Conservation (phyloP, 441 rosid species). For the Kokia cookei region DNA sequence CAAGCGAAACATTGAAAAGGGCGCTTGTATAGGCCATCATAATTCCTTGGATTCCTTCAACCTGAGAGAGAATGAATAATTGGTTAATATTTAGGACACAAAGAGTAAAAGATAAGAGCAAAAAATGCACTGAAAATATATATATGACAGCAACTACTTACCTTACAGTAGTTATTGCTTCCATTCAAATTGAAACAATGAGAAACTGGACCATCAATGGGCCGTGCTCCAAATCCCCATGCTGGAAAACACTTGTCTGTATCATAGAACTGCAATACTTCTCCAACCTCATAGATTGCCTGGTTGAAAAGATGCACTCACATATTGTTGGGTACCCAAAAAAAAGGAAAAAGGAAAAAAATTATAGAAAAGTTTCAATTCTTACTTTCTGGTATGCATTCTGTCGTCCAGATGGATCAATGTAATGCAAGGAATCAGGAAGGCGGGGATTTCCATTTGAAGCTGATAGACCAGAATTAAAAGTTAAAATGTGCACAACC, state of each 20-base stretch:
- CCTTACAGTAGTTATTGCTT: slow-evolving; percentile 74
- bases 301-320: slow-evolving; percentile 20
- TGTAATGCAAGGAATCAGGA: slow-evolving; percentile 90
- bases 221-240: slow-evolving; percentile 98
- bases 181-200: slow-evolving; percentile 94
- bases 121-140: not conserved
- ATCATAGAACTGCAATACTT: slow-evolving; percentile 85
- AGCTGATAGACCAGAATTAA: slow-evolving; percentile 37
- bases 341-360: not conserved
- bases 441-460: slow-evolving; percentile 98
- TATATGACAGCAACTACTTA: slow-evolving; percentile 16
- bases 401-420: slow-evolving; percentile 75
- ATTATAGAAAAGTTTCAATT: not conserved
- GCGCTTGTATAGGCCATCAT: slow-evolving; percentile 73
- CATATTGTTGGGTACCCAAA: not conserved
- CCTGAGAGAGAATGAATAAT: slow-evolving; percentile 35
- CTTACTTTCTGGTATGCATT: slow-evolving; percentile 88
- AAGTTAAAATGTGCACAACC: not conserved
- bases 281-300: slow-evolving; percentile 93
- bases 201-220: slow-evolving; percentile 83
- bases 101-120: not conserved
- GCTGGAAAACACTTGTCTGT: slow-evolving; percentile 82
- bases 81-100: slow-evolving; percentile 7
- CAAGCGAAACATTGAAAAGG: slow-evolving; percentile 82
- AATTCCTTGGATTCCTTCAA: slow-evolving; percentile 88